Evolutionary conservation across 176 grass and related monocot species (phyloP), one percentile per base, ranked within the genome.

Genomic region (Lolium rigidum): DNA sequence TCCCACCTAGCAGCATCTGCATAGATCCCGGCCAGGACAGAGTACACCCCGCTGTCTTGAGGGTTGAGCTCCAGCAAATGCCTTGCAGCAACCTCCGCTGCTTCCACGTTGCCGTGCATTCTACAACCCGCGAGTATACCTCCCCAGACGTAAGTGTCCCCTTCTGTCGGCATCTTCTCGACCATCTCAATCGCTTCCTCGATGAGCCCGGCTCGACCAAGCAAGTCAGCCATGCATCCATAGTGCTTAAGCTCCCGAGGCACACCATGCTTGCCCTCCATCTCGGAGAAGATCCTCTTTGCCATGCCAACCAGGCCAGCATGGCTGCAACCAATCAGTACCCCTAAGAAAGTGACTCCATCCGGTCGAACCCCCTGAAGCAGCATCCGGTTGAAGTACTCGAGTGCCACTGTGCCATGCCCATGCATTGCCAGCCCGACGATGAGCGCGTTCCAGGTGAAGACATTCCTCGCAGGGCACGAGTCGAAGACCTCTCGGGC

Each of bases 371-470:
- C 47, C 28, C 90, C 83, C 20, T 70, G 80, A 47, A 20, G 49
- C 17, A 82, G 11, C 93, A 90, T 92, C 58, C 51, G 73, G 38
- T 78, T 48, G 43, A 90, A 95, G 86, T 92, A 95, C 6, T 84
- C 66, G 14, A 95, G 70, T 0, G 88, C 84, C 21, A 70, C 7
- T 14, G 21, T 44, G 21, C 86, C 88, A 50, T 95, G 80, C 6
- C 93, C 88, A 0, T 95, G 88, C 93, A 92, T 92, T 5, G 88
- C 88, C 25, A 92, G 83, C 9, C 93, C 90, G 6, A 90, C 84
- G 11, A 95, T 65, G 58, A 95, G 84, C 2, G 86, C 93, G 5
- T 95, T 92, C 93, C 93, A 95, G 0, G 90, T 92, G 90, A 84
- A 89, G 20, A 89, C 47, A 10, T 90, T 92, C 88, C 76, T 89